A percentile compares a stretch with the other conserved stretches of the same genome.
phyloP scores from a whole-genome alignment of 2,329 filamentous ascomycete species.

The Cercospora sp. region DNA sequence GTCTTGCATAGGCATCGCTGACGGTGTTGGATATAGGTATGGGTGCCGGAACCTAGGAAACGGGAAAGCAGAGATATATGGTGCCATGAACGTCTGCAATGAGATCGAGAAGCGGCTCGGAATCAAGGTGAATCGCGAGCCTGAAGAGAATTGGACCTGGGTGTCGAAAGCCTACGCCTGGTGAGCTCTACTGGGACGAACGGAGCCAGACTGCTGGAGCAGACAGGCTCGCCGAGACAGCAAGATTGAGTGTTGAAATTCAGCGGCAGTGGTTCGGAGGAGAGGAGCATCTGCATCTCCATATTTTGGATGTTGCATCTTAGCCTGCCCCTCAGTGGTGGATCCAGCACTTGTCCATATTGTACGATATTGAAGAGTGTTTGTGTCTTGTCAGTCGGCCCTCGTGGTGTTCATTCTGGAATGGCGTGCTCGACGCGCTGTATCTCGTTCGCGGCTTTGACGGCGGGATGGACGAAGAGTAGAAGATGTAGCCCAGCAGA shows the following conservation, averaged over 20 bases:
- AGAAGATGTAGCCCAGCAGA: not conserved
- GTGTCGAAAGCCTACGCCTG: conserved; percentile 23
- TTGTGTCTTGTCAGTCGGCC: not conserved
- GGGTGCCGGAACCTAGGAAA: conserved; percentile 26
- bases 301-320: not conserved
- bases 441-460: not conserved
- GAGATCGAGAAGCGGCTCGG: conserved; percentile 24
- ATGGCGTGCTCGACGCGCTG: not conserved
- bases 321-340: not conserved
- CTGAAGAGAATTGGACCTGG: conserved; percentile 25
- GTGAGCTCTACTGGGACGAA: not conserved
- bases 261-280: not conserved
- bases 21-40: conserved; percentile 9
- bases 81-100: conserved; percentile 23
- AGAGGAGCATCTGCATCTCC: not conserved
- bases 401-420: not conserved
- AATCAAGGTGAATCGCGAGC: conserved; percentile 17
- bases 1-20: not conserved
- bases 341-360: not conserved
- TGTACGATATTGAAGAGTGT: not conserved
- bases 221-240: not conserved
- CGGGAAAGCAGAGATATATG: conserved; percentile 23
- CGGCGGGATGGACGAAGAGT: not conserved
- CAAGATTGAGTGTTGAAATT: not conserved
- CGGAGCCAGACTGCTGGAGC: not conserved